Evolutionary conservation across 768 basidiomycete genomes (phyloP).

Genomic region (Leccinum subgranulosum): DNA sequence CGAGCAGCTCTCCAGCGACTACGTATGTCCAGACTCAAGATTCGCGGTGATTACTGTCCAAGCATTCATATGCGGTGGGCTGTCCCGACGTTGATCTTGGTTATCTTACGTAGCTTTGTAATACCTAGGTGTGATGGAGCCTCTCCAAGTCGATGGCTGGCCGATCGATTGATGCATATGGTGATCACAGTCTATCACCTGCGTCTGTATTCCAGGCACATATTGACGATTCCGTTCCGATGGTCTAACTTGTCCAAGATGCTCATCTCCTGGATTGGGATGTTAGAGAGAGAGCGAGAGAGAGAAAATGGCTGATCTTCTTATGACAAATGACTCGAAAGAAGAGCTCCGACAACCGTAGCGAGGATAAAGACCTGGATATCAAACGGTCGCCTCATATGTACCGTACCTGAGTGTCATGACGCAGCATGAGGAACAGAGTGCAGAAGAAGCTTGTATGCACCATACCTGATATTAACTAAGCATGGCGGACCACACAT

Average conservation of each 20-base stretch:
- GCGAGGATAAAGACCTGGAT: not conserved
- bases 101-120: not conserved
- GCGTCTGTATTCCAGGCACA: not conserved
- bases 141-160: not conserved
- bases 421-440: not conserved
- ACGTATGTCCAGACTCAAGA: not conserved
- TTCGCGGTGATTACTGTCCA: not conserved
- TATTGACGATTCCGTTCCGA: not conserved
- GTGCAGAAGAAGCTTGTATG: not conserved
- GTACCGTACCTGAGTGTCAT: not conserved
- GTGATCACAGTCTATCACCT: not conserved
- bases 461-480: not conserved
- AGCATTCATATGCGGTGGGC: not conserved
- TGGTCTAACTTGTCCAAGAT: not conserved
- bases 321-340: not conserved
- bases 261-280: not conserved
- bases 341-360: not conserved
- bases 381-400: not conserved
- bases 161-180: not conserved
- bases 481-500: not conserved
- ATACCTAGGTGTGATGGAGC: not conserved
- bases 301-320: not conserved
- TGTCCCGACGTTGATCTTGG: not conserved
- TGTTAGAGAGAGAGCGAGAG: not conserved
- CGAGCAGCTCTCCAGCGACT: not conserved